phyloP scores from a whole-genome alignment of 1,284 basidiomycete genomes.

The Apiotrichum veenhuisii region DNA sequence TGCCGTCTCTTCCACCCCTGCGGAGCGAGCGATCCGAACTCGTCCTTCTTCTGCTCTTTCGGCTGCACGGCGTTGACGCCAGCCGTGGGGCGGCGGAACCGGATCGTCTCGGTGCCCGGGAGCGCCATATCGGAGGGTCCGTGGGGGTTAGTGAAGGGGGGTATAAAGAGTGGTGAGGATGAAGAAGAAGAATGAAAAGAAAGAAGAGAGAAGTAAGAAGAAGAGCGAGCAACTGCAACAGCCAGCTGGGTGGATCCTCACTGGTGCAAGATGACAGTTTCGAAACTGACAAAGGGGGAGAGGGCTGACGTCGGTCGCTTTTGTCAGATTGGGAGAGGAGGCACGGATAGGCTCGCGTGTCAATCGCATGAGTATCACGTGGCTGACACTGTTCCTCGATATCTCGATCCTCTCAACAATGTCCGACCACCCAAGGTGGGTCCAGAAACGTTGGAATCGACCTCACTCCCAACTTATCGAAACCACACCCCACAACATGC shows the following conservation, averaged over 20 bases:
- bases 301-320: not conserved
- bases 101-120: conserved; percentile 47
- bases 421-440: too few species aligned
- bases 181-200: not conserved
- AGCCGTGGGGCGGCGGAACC: conserved; percentile 44
- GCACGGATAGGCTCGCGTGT: not conserved
- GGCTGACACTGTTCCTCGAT: not conserved
- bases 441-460: too few species aligned
- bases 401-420: not conserved
- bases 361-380: not conserved
- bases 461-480: not conserved
- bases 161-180: not conserved
- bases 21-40: conserved; percentile 41
- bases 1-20: conserved; percentile 46
- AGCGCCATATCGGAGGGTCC: conserved; percentile 15
- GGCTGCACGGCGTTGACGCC: conserved; percentile 35
- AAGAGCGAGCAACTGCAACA: not conserved
- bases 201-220: not conserved
- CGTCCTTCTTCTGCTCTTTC: conserved; percentile 31
- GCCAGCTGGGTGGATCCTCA: not conserved
- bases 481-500: not conserved
- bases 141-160: not conserved
- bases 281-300: not conserved
- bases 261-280: not conserved
- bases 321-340: not conserved